A percentile compares a stretch with the other conserved stretches of the same genome.
phyloP scores from a whole-genome alignment of 441 rosid genomes.

The Euphorbia corollata region DNA sequence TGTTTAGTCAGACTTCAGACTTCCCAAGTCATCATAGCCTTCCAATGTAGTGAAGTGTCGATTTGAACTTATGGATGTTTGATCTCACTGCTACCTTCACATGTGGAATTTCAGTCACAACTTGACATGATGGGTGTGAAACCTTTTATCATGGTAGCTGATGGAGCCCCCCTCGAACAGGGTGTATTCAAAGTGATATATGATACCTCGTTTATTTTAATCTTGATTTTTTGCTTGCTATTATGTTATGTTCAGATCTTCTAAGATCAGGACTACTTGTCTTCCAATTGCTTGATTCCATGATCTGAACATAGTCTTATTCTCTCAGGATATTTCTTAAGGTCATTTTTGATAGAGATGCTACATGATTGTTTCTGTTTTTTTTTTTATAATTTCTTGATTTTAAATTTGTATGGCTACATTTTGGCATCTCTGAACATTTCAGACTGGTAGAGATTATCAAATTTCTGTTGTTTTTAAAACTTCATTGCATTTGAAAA shows the following conservation, averaged over 20 bases:
- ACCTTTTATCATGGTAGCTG: too few relatives aligned
- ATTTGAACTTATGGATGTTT: too few relatives aligned
- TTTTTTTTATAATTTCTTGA: background rate
- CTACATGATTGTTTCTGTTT: too few relatives aligned
- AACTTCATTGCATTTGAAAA: background rate
- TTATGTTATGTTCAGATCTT: background rate
- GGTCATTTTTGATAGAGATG: too few relatives aligned
- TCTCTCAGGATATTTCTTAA: background rate
- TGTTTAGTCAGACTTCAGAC: too few relatives aligned
- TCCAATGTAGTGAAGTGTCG: too few relatives aligned
- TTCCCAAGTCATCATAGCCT: too few relatives aligned
- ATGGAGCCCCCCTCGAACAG: too few relatives aligned
- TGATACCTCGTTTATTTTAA: background rate
- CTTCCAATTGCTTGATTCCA: background rate
- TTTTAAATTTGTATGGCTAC: background rate
- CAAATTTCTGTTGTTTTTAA: background rate
- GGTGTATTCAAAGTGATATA: background rate
- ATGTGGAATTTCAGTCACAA: too few relatives aligned
- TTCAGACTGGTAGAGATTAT: background rate
- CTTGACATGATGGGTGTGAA: too few relatives aligned
- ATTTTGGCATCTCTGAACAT: background rate
- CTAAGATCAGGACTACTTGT: background rate
- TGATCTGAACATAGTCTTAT: conserved; percentile 4
- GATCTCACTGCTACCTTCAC: too few relatives aligned
- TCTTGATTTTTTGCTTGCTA: background rate